Base-by-base conservation (phyloP, 2,329 filamentous ascomycete genomes). In the Nemania serpens region DNA sequence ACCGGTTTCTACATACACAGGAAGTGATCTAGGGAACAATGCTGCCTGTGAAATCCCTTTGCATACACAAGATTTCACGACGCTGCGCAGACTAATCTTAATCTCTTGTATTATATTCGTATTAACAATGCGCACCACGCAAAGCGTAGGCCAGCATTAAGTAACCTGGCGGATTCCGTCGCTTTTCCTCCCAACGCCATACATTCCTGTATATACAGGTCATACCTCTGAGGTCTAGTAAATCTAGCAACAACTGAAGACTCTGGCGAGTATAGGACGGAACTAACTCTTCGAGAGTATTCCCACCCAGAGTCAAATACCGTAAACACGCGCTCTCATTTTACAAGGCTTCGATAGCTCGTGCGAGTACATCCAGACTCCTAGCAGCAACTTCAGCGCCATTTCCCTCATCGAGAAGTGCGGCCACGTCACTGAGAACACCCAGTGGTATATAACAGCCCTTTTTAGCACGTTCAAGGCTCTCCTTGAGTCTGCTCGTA, bases 401-500 rank as follows among this genome's bases (percentile, higher is more conserved):
- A 49, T 74, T 73, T 1, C 63, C 74, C 43, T 87, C 86, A 37
- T 87, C 87, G 25, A 97, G 77, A 58, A 95, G 77, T 78, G 88
- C 90, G 4, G 90, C 88, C 45, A 98, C 83, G 79, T 98, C 94
- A 72, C 94, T 98, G 74, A 95, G 84, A 69, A 96, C 78, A 0
- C 94, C 94, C 15, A 98, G 78, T 0, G 92, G 92, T 58, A 98
- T 86, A 70, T 93, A 93, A 49, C 89, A 91, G 5, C 89, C 90
- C 18, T 87, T 88, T 74, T 88, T 91, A 13, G 89, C 91, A 69
- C 87, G 88, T 69, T 97, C 92, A 62, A 97, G 79, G 61, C 90
- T 93, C 75, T 97, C 93, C 76, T 93, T 95, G 64, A 98, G 82
- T 18, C 92, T 83, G 68, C 91, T 94, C 0, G 95, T 98, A 75